Conservation (phyloP, 352 stramenopile genomes). For the Phytopythium boreale region DNA sequence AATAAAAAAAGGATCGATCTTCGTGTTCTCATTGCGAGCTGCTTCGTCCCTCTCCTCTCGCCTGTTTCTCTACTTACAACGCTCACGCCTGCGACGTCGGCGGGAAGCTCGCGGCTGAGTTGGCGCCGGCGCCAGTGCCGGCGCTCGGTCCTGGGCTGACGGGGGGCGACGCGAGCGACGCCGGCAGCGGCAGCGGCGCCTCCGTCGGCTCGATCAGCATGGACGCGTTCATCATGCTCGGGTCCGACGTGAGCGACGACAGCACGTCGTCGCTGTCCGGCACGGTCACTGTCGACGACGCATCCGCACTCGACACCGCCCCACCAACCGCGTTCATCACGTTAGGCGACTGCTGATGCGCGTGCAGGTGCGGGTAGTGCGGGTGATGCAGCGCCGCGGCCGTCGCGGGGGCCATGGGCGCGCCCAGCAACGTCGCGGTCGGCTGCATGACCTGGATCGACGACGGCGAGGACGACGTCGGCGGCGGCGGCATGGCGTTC, state of each 20-base stretch:
- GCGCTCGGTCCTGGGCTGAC: conserved; percentile 7
- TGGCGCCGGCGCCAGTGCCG: not conserved
- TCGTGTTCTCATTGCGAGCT: not conserved
- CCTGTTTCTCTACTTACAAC: not conserved
- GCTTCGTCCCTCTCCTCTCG: not conserved
- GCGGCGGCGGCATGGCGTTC: not conserved
- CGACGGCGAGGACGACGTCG: not conserved
- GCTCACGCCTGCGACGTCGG: conserved; percentile 14
- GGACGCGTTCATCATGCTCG: conserved; percentile 27
- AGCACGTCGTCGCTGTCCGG: conserved; percentile 19
- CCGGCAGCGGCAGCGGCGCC: conserved; percentile 47
- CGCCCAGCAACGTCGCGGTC: not conserved
- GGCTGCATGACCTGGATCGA: conserved; percentile 4
- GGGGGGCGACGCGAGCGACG: conserved; percentile 20
- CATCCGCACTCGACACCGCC: too few relatives aligned
- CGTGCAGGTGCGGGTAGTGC: not conserved
- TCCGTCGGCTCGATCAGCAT: conserved; percentile 42
- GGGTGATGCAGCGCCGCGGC: conserved; percentile 5
- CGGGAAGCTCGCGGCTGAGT: conserved; percentile 20
- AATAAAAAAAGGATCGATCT: not conserved
- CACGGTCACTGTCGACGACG: conserved; percentile 8
- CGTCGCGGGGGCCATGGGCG: conserved; percentile 5
- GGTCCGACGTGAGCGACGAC: conserved; percentile 23
- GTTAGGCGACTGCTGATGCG: not conserved
- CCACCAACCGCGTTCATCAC: too few relatives aligned